phyloP scores from a whole-genome alignment of 1,139 yeast species.

The Geotrichum carabidarum region DNA sequence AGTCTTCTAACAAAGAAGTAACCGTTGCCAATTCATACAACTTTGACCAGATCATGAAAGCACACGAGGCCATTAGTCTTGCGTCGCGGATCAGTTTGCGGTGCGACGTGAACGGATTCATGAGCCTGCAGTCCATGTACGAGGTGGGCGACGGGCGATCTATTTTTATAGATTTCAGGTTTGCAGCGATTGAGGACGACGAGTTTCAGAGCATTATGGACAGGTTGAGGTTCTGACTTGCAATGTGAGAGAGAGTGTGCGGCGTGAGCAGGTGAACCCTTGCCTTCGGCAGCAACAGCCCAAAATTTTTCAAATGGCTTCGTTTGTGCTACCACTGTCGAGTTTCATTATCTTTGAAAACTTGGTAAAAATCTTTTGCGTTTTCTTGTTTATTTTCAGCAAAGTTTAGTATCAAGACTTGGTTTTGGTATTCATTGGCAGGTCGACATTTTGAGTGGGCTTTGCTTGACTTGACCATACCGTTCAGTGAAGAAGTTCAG shows the following conservation, averaged over 20 bases:
- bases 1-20: slow-evolving; percentile 1
- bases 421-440: no score
- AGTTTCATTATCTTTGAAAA: neutral
- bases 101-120: slow-evolving; percentile 32
- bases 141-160: slow-evolving; percentile 29
- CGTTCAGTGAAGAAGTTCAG: no score
- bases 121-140: slow-evolving; percentile 35
- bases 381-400: neutral
- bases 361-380: neutral
- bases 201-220: slow-evolving; percentile 3
- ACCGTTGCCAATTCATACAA: slow-evolving; percentile 29
- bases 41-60: slow-evolving; percentile 28
- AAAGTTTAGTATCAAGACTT: no score
- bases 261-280: neutral
- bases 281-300: neutral
- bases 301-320: neutral
- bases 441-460: no score
- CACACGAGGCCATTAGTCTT: slow-evolving; percentile 31
- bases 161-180: slow-evolving; percentile 34
- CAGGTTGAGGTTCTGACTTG: neutral
- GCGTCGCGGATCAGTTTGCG: slow-evolving; percentile 35
- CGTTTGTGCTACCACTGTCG: neutral
- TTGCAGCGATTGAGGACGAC: slow-evolving; percentile 28
- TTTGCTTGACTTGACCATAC: no score
- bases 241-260: neutral